Base-by-base conservation (phyloP, 2,329 filamentous ascomycete genomes). In the Coleophoma crateriformis region DNA sequence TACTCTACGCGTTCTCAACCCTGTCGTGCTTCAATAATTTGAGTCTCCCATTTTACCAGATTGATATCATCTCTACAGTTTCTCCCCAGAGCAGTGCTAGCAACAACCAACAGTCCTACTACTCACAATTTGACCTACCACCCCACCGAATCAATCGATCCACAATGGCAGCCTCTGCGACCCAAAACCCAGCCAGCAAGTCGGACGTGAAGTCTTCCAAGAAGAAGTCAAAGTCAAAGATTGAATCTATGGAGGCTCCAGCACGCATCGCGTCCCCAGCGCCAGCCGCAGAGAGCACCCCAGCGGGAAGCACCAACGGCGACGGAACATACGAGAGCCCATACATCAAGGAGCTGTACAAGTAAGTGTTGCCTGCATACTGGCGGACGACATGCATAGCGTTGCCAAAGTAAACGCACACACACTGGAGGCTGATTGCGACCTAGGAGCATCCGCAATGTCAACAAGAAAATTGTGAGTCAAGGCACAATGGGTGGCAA, bases 391-490 rank as follows among this genome's bases (percentile, higher is more conserved):
- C 12, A 15, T 13, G 13, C 4, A 20, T 14, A 13, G n/a, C 7
- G 10, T 8, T 42, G 3, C 38, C 33, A 19, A 22, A 54, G 63
- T 55, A 1, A 43, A 15, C 35, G 45, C 6, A 10, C 41, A 3
- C 27, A n/a, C 11, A 33, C 4, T 33, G 15, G 41, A 12, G 11
- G 48, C 54, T 57, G 46, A 61, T 41, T 15, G 43, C n/a, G 12
- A 14, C 51, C 41, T 53, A 96, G 90, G 78, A 90, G 82, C 69
- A 88, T 96, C 61, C 90, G 92, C 65, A 95, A 94, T 69, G 74
- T 94, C 64, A 87, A 84, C 76, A 97, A 96, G 81, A 96, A 96
- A 74, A 84, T 97, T 63, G 89, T 95, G 72, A 73, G 87, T 75
- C 20, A 8, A 45, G n/a, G 3, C 33, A 3, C 15, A 11, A 37